phyloP scores from a whole-genome alignment of 768 basidiomycete genomes.

The Pulveroboletus frians region DNA sequence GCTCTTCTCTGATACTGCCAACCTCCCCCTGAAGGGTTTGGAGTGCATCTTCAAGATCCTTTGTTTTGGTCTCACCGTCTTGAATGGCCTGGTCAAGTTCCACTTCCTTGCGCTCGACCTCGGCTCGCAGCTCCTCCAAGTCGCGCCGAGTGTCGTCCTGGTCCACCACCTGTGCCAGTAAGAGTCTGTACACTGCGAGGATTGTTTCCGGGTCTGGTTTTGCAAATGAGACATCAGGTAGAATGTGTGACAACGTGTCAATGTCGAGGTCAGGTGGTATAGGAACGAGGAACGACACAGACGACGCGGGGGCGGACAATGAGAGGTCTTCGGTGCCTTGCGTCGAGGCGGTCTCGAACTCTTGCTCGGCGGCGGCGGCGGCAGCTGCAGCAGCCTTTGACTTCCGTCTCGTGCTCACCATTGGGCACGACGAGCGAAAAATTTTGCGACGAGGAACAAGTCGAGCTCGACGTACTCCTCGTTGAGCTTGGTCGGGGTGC shows the following conservation, averaged over 20 bases:
- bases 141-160: constrained; percentile 54
- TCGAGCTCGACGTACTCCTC: constrained; percentile 27
- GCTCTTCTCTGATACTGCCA: constrained; percentile 51
- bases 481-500: constrained; percentile 5
- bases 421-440: constrained; percentile 7
- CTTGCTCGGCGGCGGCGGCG: constrained; percentile 23
- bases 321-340: constrained; percentile 35
- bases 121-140: constrained; percentile 66
- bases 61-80: constrained; percentile 60
- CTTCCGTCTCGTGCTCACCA: constrained; percentile 57
- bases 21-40: constrained; percentile 55
- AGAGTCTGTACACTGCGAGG: constrained; percentile 54
- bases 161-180: constrained; percentile 53
- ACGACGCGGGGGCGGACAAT: constrained; percentile 9
- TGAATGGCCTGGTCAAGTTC: constrained; percentile 83
- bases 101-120: constrained; percentile 65
- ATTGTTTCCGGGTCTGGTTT: constrained; percentile 56
- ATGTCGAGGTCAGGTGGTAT: constrained; percentile 68
- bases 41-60: constrained; percentile 50
- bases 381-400: constrained; percentile 48
- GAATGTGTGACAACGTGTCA: constrained; percentile 50
- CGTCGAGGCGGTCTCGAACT: constrained; percentile 32
- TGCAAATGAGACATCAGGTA: constrained; percentile 57
- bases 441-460: background rate
- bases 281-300: constrained; percentile 30